Base-by-base conservation (phyloP, 78 protist species). In the Dictyostelium intermedium region DNA sequence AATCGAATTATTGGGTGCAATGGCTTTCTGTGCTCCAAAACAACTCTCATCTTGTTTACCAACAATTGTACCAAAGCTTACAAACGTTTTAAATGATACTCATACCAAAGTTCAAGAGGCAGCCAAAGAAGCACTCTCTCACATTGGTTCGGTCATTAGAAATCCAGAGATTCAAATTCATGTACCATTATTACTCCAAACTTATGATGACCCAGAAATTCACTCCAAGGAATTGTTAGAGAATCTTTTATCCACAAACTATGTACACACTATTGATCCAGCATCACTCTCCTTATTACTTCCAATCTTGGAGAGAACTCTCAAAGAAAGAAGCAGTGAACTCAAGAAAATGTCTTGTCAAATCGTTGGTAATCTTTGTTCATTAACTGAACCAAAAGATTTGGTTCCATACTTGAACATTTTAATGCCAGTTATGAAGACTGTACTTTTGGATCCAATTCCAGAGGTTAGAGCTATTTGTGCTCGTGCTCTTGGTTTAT, bases 11-110 rank as follows among this genome's bases (percentile, higher is more conserved):
- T 82, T 97, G 10, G 99, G 99, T 70, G 77, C 97, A 27, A 97
- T 98, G 99, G 98, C 99, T 11, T 91, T 70, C 87, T 97, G 98
- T 84, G 96, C 98, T 0, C 99, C 99, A 3, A 87, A 96, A 85
- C 99, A 97, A 94, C 92, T 99, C 34, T 91, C 98, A 11, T 34
- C 95, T 9, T 91, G 97, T 73, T 96, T 99, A 60, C 99, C 99
- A 25, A 63, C 72, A 35, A 87, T 98, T 39, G 99, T 99, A 82
- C 99, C 99, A 18, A 89, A 79, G 43, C 84, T 99, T 27, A 56
- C 86, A 45, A 74, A 91, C 47, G 96, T 84, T 1, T 89, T 98
- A 25, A 87, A 91, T 10, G 98, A 98, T 87, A 69, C 99, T 23
- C 98, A 99, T 76, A 56, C 84, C 23, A 86, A 97, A 61, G 99